Base-by-base conservation (phyloP, 306 rosid genomes). In the Morella rubra region DNA sequence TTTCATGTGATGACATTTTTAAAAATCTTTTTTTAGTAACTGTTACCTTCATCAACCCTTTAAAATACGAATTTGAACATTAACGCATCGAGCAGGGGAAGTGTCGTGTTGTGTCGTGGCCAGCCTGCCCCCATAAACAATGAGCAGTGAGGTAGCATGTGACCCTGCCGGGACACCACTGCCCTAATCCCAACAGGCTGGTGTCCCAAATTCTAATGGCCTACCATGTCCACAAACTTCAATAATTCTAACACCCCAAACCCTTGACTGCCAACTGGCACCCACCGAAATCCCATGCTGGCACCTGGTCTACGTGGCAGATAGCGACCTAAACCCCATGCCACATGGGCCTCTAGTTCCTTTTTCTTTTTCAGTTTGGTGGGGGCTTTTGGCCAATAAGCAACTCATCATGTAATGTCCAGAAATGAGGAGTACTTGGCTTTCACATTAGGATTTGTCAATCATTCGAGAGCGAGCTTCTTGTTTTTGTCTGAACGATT, bases 221-320 rank as follows among this genome's bases (percentile, higher is more conserved):
- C 77, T 45, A 3, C 50, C 37, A 2, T 32, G 11, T 16, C 50
- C 50, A n/a, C 22, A 32, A 11, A 5, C 59, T 5, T 7, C 16
- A 14, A 72, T 72, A 10, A 72, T 60, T 19, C n/a, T 18, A 7
- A 58, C 5, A 20, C 14, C 37, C 11, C 55, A 53, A 47, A 5
- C 58, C 50, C n/a, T 11, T 1, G 55, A 42, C 0, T 44, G 82
- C 82, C 91, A 83, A 79, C 80, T 85, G 83, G 85, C 58, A 55
- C 46, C 53, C 76, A 76, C 69, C 20, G 5, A 45, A 32, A 69
- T 41, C 16, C 75, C 86, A 72, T 44, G 81, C 90, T 89, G 90
- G 86, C 73, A 24, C 22, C 13, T 3, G 5, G 69, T 67, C 87
- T 84, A 81, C 85, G 80, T 82, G 81, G 82, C 60, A 0, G 75